These are phyloP conservation scores for Epichloe aotearoae DNA, from an alignment of 2,329 filamentous ascomycete species.

Conservation along the genomic window DNA sequence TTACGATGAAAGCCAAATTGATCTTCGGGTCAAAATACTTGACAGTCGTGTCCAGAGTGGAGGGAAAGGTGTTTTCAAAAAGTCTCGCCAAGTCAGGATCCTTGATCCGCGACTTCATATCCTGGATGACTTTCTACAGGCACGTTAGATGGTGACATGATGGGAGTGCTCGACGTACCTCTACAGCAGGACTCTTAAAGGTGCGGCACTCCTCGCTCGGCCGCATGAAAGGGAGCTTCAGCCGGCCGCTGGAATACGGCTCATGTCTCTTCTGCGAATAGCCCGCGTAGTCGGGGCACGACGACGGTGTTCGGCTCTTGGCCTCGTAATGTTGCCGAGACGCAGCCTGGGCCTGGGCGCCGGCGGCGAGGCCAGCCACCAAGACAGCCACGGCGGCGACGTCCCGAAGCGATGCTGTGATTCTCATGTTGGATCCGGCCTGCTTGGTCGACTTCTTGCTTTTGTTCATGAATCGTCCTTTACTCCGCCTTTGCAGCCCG, in stretches of 20 bases:
- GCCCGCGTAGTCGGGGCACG: conserved; percentile 13
- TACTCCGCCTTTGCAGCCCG: too few species aligned
- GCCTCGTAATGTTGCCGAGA: background rate
- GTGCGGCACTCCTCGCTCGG: conserved; percentile 15
- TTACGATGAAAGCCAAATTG: conserved; percentile 65
- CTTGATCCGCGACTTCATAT: conserved; percentile 26
- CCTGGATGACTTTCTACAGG: conserved; percentile 13
- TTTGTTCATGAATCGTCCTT: background rate
- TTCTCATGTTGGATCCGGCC: background rate
- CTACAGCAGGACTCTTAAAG: conserved; percentile 15
- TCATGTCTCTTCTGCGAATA: conserved; percentile 12
- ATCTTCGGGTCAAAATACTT: conserved; percentile 57
- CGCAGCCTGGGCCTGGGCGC: background rate
- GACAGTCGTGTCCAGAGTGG: conserved; percentile 71
- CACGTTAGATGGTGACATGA: background rate
- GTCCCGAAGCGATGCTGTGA: background rate
- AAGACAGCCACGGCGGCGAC: background rate
- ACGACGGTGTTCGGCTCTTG: conserved; percentile 8
- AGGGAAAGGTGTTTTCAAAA: conserved; percentile 69
- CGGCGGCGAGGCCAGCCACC: background rate
- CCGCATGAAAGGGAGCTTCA: conserved; percentile 14
- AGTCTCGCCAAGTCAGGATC: conserved; percentile 59
- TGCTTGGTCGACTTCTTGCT: background rate
- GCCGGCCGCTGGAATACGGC: conserved; percentile 11
- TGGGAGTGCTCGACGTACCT: conserved; percentile 6